A percentile compares a stretch with the other conserved stretches of the same genome.
Conservation (phyloP, 768 basidiomycete species). For the Ephemerocybe angulata region DNA sequence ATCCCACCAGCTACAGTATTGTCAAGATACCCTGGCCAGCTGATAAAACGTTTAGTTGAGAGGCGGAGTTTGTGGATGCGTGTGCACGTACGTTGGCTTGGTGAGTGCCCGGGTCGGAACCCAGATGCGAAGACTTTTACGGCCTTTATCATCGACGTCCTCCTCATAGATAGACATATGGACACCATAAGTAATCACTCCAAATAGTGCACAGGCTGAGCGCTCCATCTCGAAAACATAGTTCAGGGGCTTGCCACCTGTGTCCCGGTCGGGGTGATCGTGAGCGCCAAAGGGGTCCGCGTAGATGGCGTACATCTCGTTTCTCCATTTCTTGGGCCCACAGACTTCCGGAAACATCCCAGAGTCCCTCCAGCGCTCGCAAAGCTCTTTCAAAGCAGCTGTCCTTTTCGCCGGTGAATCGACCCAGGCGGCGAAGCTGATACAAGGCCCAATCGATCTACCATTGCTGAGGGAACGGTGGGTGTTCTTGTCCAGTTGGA, state of each 20-base stretch:
- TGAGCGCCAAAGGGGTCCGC: slow-evolving; percentile 61
- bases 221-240: slow-evolving; percentile 89
- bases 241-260: slow-evolving; percentile 40
- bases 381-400: slow-evolving; percentile 58
- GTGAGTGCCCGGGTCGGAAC: slow-evolving; percentile 80
- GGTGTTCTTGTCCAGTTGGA: slow-evolving; percentile 30
- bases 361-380: slow-evolving; percentile 71
- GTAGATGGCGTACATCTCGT: slow-evolving; percentile 80
- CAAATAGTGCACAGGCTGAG: slow-evolving; percentile 84
- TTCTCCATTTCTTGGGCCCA: slow-evolving; percentile 77
- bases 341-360: slow-evolving; percentile 61
- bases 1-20: slow-evolving; percentile 94
- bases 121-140: slow-evolving; percentile 64
- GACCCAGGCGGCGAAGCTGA: slow-evolving; percentile 51
- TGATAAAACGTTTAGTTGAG: too few relatives aligned
- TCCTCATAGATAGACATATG: slow-evolving; percentile 79
- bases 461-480: slow-evolving; percentile 23
- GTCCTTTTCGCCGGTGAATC: slow-evolving; percentile 60
- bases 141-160: slow-evolving; percentile 26
- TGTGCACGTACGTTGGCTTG: slow-evolving; percentile 88
- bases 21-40: slow-evolving; percentile 84
- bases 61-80: too few relatives aligned
- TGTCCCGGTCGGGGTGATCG: slow-evolving; percentile 40
- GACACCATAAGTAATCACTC: slow-evolving; percentile 86
- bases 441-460: slow-evolving; percentile 26